Conservation (phyloP, 768 basidiomycete genomes). For the Amanita inopinata region DNA sequence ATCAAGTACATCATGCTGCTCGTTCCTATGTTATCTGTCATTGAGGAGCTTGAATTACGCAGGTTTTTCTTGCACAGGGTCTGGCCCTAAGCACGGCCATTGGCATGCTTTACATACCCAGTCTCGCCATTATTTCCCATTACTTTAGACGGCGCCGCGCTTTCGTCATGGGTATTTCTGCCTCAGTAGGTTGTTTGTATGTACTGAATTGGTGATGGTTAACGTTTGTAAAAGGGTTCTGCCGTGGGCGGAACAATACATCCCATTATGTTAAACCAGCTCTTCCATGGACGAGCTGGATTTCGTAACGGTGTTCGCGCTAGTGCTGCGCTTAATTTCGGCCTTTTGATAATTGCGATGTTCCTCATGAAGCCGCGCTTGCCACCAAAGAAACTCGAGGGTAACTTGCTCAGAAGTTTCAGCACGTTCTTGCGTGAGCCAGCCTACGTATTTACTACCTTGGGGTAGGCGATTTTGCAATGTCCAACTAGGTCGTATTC, state of each 20-base stretch:
- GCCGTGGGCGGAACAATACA: constrained; percentile 52
- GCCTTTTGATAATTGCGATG: constrained; percentile 26
- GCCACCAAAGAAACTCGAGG: constrained; percentile 23
- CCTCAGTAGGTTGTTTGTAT: constrained; percentile 16
- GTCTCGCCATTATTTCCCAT: constrained; percentile 25
- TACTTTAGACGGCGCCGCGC: constrained; percentile 27
- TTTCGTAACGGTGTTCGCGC: constrained; percentile 44
- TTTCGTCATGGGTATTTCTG: constrained; percentile 25
- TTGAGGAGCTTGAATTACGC: constrained; percentile 9
- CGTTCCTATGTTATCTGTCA: constrained; percentile 4
- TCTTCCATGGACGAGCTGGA: constrained; percentile 36
- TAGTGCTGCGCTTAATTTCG: constrained; percentile 32
- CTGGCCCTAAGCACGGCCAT: constrained; percentile 38
- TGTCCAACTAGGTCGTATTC: not conserved
- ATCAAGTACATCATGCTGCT: constrained; percentile 21
- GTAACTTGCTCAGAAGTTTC: constrained; percentile 20
- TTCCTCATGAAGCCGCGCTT: constrained; percentile 34
- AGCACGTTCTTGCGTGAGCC: constrained; percentile 30
- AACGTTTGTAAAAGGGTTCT: constrained; percentile 25
- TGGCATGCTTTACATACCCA: constrained; percentile 43
- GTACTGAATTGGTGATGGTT: not conserved
- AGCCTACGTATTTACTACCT: constrained; percentile 32
- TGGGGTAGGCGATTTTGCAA: constrained; percentile 22
- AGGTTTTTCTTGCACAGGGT: constrained; percentile 41
- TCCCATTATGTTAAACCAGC: constrained; percentile 53